A percentile compares a stretch with the other conserved stretches of the same genome.
Conservation (phyloP, 345 rosid species). For the Reutealis trisperma region DNA sequence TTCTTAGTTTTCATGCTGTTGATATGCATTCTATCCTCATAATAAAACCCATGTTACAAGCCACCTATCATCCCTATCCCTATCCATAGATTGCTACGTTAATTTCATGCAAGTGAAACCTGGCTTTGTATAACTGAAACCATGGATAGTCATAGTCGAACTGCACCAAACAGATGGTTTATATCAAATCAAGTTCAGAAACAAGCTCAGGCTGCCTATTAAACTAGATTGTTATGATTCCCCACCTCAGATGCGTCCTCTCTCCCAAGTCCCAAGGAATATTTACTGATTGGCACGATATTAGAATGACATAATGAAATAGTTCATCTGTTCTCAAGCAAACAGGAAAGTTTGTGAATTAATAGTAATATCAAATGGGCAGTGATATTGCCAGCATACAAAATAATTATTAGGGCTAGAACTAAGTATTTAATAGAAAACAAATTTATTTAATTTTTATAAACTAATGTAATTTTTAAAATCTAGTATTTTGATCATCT, state of each 20-base stretch:
- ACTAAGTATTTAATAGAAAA: too few species aligned
- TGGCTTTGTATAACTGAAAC: not conserved
- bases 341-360: not conserved
- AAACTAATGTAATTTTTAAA: too few species aligned
- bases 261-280: not conserved
- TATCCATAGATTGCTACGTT: not conserved
- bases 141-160: not conserved
- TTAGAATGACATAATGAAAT: not conserved
- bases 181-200: not conserved
- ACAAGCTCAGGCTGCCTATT: not conserved
- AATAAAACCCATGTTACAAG: too few species aligned
- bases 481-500: too few species aligned
- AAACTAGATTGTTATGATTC: not conserved
- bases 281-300: not conserved
- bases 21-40: too few species aligned
- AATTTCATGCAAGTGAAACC: not conserved
- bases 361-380: too few species aligned
- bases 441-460: too few species aligned
- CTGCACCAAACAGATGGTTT: not conserved
- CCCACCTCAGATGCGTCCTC: not conserved
- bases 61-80: too few species aligned
- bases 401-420: too few species aligned
- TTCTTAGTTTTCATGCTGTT: too few species aligned
- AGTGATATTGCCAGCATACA: not conserved
- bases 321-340: not conserved